Percentiles rank a stretch among this genome's conserved stretches.
These are phyloP conservation scores for Hanseniaspora uvarum DNA, from an alignment of 1,139 yeast genomes.

Conservation along the genomic window DNA sequence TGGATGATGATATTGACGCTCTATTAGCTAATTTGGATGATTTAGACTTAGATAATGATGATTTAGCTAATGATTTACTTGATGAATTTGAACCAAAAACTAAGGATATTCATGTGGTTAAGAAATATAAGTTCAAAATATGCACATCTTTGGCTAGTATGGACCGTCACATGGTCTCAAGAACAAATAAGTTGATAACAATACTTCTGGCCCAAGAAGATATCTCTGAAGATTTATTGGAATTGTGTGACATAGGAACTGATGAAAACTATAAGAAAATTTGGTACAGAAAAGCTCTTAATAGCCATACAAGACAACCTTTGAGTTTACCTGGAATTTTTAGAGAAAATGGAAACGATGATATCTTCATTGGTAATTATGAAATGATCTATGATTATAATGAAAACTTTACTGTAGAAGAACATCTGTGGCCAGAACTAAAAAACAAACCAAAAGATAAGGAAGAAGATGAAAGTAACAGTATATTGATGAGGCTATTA, in stretches of 20 bases:
- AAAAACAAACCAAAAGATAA: neutral
- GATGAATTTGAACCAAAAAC: slow-evolving; percentile 4
- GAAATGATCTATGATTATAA: slow-evolving; percentile 73
- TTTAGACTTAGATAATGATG: slow-evolving; percentile 36
- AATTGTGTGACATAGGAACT: slow-evolving; percentile 59
- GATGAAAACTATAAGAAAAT: slow-evolving; percentile 76
- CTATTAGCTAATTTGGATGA: slow-evolving; percentile 19
- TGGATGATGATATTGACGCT: slow-evolving; percentile 22
- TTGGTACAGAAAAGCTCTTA: slow-evolving; percentile 72
- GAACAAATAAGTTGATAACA: slow-evolving; percentile 12
- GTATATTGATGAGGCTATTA: slow-evolving; percentile 10
- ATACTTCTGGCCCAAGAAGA: slow-evolving; percentile 11
- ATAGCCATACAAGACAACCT: slow-evolving; percentile 37
- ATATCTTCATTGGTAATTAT: slow-evolving; percentile 61
- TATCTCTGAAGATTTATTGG: slow-evolving; percentile 2
- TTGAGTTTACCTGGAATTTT: slow-evolving; percentile 70
- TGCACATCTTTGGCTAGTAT: slow-evolving; percentile 15
- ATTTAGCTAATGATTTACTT: slow-evolving; percentile 27
- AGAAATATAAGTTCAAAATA: slow-evolving; percentile 6
- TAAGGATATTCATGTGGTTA: neutral
- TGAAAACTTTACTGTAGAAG: slow-evolving; percentile 59
- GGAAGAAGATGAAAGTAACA: slow-evolving; percentile 4
- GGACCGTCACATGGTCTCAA: slow-evolving; percentile 15
- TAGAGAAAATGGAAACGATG: slow-evolving; percentile 53
- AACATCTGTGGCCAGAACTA: slow-evolving; percentile 13